Conservation (phyloP, 1,284 basidiomycete species). For the Sporisorium sorghi region DNA sequence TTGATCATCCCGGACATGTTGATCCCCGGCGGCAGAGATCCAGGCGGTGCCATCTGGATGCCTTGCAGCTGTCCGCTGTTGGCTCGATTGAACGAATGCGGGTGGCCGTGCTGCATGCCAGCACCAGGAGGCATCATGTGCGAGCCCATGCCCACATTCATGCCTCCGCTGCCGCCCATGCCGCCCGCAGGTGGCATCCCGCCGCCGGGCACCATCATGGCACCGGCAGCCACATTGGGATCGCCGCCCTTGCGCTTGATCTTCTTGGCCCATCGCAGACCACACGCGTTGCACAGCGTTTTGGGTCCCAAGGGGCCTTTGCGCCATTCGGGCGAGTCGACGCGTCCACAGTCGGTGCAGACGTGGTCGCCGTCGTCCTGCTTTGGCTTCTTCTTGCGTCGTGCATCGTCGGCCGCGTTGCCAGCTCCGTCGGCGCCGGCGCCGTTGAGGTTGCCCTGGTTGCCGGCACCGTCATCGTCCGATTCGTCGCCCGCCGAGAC, state of each 20-base stretch:
- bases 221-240: constrained; percentile 40
- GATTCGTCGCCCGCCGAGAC: constrained; percentile 42
- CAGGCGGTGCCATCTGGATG: constrained; percentile 37
- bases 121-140: constrained; percentile 38
- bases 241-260: constrained; percentile 64
- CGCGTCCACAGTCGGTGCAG: constrained; percentile 65
- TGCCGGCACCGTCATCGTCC: constrained; percentile 36
- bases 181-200: constrained; percentile 26
- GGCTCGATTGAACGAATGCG: constrained; percentile 43
- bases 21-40: constrained; percentile 33
- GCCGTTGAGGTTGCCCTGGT: constrained; percentile 8
- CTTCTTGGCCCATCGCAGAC: constrained; percentile 67
- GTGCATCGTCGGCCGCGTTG: constrained; percentile 32
- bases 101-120: constrained; percentile 32
- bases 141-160: constrained; percentile 29
- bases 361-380: constrained; percentile 64
- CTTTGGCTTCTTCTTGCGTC: constrained; percentile 58
- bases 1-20: constrained; percentile 41
- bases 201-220: constrained; percentile 32
- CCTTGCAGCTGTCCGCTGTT: constrained; percentile 39
- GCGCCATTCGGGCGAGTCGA: constrained; percentile 67
- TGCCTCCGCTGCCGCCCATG: constrained; percentile 15
- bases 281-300: constrained; percentile 65
- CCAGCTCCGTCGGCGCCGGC: constrained; percentile 17
- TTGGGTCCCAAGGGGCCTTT: constrained; percentile 66